phyloP scores from a whole-genome alignment of 148 eudicot species.

The Drosera capensis region DNA sequence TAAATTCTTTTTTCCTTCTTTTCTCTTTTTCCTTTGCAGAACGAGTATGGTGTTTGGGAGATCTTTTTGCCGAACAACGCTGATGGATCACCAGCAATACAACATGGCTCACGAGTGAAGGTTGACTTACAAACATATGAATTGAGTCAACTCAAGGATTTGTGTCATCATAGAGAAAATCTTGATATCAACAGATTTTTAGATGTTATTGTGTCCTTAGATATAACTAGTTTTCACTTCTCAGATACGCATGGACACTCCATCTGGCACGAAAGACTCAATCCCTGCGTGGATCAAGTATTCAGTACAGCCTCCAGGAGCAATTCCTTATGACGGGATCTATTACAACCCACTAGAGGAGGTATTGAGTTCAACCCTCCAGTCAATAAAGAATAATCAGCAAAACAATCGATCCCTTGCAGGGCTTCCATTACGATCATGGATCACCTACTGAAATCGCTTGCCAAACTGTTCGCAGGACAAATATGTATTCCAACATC shows the following conservation, averaged over 20 bases:
- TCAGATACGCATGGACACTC: constrained; percentile 97
- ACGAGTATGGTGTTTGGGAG: constrained; percentile 97
- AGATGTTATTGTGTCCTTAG: too few relatives aligned
- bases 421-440: too few relatives aligned
- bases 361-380: too few relatives aligned
- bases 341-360: constrained; percentile 96
- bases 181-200: too few relatives aligned
- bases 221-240: neutral
- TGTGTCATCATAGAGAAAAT: too few relatives aligned
- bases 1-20: too few relatives aligned
- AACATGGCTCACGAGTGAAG: constrained; percentile 96
- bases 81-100: constrained; percentile 89
- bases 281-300: constrained; percentile 98
- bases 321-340: constrained; percentile 85
- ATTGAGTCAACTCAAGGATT: too few relatives aligned
- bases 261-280: constrained; percentile 90
- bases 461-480: too few relatives aligned
- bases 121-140: constrained; percentile 23
- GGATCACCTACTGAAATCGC: too few relatives aligned
- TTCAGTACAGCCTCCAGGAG: constrained; percentile 80
- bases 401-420: too few relatives aligned
- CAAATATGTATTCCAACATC: constrained; percentile 66
- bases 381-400: too few relatives aligned
- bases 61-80: constrained; percentile 89
- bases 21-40: constrained; percentile 27